Conservation (phyloP, 306 rosid species). For the Vicia faba region DNA sequence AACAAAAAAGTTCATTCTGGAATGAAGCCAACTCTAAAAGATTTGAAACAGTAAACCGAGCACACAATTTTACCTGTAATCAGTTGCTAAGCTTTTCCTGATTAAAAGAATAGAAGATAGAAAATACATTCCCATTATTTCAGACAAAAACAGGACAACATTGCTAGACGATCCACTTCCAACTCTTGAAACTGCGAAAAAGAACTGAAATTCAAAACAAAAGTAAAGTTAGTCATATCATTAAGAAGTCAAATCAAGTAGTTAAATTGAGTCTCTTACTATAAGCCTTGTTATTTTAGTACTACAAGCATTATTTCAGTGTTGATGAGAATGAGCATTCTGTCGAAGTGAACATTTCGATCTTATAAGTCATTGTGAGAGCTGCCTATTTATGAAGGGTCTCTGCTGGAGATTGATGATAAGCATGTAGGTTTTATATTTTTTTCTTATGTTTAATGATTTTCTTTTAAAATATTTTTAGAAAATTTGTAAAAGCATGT, state of each 20-base stretch:
- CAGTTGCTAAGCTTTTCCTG: constrained; percentile 96
- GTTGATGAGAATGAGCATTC: not conserved
- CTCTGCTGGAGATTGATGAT: constrained; percentile 2
- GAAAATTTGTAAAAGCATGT: not conserved
- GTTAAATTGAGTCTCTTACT: constrained; percentile 4
- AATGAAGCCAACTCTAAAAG: not conserved
- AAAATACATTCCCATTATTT: constrained; percentile 98
- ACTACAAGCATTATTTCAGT: not conserved
- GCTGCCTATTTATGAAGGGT: not conserved
- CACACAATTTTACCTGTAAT: constrained; percentile 68
- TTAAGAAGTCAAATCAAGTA: constrained; percentile 23
- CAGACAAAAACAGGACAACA: constrained; percentile 90
- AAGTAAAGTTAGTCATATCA: constrained; percentile 27
- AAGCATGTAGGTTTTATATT: not conserved
- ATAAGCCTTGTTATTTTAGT: constrained; percentile 3
- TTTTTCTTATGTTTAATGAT: not conserved
- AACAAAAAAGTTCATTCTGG: not conserved
- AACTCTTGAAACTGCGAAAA: constrained; percentile 96
- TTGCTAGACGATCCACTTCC: constrained; percentile 99
- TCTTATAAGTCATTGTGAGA: not conserved
- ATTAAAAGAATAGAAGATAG: constrained; percentile 93
- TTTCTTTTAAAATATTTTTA: not conserved
- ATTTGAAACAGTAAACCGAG: not conserved
- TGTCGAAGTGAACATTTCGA: not conserved
- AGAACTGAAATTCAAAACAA: constrained; percentile 61